These are phyloP conservation scores for Aspergillus terreus DNA, from an alignment of 2,329 filamentous ascomycete species.

Conservation along the genomic window DNA sequence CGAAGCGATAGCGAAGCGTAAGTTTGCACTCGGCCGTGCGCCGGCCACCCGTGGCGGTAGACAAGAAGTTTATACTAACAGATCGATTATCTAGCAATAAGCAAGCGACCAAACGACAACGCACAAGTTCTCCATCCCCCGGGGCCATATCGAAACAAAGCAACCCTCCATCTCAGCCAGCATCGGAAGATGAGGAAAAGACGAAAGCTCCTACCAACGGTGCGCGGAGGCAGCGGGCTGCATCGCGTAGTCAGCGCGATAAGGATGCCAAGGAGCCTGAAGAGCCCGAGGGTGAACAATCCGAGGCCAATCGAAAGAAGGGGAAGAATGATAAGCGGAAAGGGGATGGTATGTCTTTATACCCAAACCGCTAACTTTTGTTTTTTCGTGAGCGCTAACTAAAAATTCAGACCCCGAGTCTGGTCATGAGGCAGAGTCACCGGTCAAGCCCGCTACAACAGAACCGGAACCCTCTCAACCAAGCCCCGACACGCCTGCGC, in stretches of 20 bases:
- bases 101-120: conserved; percentile 71
- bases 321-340: conserved; percentile 76
- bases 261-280: conserved; percentile 45
- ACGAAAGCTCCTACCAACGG: conserved; percentile 30
- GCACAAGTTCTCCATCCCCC: conserved; percentile 72
- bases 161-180: conserved; percentile 41
- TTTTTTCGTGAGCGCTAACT: conserved; percentile 26
- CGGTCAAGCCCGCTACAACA: conserved; percentile 40
- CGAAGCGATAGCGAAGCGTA: conserved; percentile 94
- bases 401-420: conserved; percentile 55
- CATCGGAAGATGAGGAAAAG: conserved; percentile 66
- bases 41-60: background rate
- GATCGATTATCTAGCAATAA: conserved; percentile 56
- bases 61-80: conserved; percentile 22
- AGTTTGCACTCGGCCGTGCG: conserved; percentile 37
- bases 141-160: conserved; percentile 52
- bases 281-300: conserved; percentile 69
- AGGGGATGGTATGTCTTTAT: conserved; percentile 63
- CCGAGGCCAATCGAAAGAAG: conserved; percentile 77
- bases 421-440: conserved; percentile 63
- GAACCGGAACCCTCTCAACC: conserved; percentile 39
- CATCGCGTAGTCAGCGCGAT: conserved; percentile 51
- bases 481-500: conserved; percentile 42
- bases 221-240: conserved; percentile 58
- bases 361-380: background rate